Evolutionary conservation across 2,329 filamentous ascomycete species (phyloP), one percentile per base, ranked within the genome.

Genomic region (Ceratocystis variospora): DNA sequence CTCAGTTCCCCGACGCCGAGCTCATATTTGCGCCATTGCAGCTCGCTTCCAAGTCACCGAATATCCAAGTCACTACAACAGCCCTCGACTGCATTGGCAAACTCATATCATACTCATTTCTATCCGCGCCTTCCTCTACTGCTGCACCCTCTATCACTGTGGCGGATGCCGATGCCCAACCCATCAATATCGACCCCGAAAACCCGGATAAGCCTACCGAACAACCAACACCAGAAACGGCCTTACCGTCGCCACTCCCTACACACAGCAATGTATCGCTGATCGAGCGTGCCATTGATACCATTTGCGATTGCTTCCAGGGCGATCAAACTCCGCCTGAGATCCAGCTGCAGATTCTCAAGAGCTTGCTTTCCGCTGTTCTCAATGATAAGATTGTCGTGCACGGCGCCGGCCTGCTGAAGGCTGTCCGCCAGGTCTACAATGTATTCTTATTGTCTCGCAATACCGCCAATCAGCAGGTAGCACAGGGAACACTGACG

Each of bases 321-420:
- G 93, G 94, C 73, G 94, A 99, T 77, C 89, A 89, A 1, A 99
- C 95, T 0, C 87, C 90, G 2, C 83, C 88, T 64, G 93, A 96
- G 75, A 88, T 97, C 61, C 94, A 99, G 76, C 84, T 97, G 71
- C 94, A 99, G 77, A 99, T 99, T 71, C 90, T 99, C 75, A 97
- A 99, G 78, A 97, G 94, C 1, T 80, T 99, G 68, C 80, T 99
- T 68, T 92, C 94, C 15, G 95, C 95, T 15, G 94, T 99, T 15
- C 79, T 99, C 70, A 97, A 97, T 74, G 94, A 99, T 79, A 99
- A 97, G 78, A 96, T 97, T 70, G 91, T 99, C 55, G 95, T 99
- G 1, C 94, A 99, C 75, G 94, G 94, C 68, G 93, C 94, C 46
- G 95, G 94, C 69, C 81, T 99, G 69, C 81, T 99, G 70, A 99